Base-by-base conservation (phyloP, 2,329 filamentous ascomycete genomes). In the Byssochlamys sp. region DNA sequence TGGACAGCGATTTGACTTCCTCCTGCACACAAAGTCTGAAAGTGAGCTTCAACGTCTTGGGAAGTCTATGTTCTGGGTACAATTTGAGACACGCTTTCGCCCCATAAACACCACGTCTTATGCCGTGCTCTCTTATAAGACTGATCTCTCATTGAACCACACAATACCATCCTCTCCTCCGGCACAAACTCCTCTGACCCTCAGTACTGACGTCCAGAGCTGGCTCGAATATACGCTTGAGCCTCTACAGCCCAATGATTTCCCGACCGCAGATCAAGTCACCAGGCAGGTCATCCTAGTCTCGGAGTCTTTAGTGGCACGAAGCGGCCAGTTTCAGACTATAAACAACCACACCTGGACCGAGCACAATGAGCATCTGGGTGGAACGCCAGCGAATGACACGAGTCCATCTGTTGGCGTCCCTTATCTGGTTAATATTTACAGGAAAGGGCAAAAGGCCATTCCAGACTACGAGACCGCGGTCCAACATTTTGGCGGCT, bases 1-100 rank as follows among this genome's bases (percentile, higher is more conserved):
- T 4, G 84, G 84, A 0, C 84, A 87, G 64, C 79, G 84, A n/a
- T 86, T 81, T 66, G 82, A 82, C 59, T 73, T 78, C 0, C 71
- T 86, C 1, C 71, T 87, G 31, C 74, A 71, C 11, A 76, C 83
- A 1, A 86, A 85, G 53, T 58, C 62, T 6, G 57, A 61, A 48
- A 58, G 55, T 1, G 66, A 71, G 57, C 54, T 70, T 26, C 52
- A 57, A 19, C 35, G 56, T n/a, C 50, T 64, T 25, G 62, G 71
- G 49, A 81, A 77, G 69, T 67, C 78, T 2, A 77, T 81, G 57
- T 80, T 80, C 58, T 73, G 75, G n/a, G 69, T 83, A 26, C 69
- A 67, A 24, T 57, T 69, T 5, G 65, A 67, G 29, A 65, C 59
- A 3, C 62, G 66, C 3, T 64, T 66, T 25, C 61, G 67, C 24